Evolutionary conservation across 768 basidiomycete genomes (phyloP), one percentile per base, ranked within the genome.

Genomic region (Rhodotorula toruloides): DNA sequence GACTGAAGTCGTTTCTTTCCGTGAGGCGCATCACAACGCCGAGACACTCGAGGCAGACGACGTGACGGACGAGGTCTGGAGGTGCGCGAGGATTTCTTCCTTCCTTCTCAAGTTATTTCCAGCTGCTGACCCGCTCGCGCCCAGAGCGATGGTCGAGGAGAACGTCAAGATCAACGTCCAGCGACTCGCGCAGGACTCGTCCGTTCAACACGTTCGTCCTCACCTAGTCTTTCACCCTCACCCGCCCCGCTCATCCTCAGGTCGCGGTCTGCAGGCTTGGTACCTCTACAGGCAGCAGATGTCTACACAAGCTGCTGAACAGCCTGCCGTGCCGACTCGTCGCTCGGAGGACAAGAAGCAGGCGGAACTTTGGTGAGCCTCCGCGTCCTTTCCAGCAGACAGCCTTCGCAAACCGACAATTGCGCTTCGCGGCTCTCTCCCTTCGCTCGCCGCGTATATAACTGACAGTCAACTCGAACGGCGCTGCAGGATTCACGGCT

Each of bases 401-500:
- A n/a, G n/a, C n/a, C n/a, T n/a, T n/a, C n/a, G n/a, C n/a, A n/a
- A n/a, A n/a, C n/a, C n/a, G n/a, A n/a, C n/a, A n/a, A n/a, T n/a
- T n/a, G n/a, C n/a, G n/a, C n/a, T n/a, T n/a, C n/a, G n/a, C n/a
- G n/a, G n/a, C n/a, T n/a, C n/a, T n/a, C n/a, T n/a, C n/a, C n/a
- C n/a, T n/a, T n/a, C n/a, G n/a, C n/a, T n/a, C n/a, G n/a, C n/a
- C n/a, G n/a, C n/a, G n/a, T n/a, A n/a, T n/a, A n/a, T n/a, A n/a
- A n/a, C n/a, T n/a, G n/a, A n/a, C n/a, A n/a, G n/a, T n/a, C n/a
- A n/a, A n/a, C n/a, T n/a, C n/a, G n/a, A n/a, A n/a, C n/a, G n/a
- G n/a, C n/a, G n/a, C n/a, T n/a, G n/a, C 63, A 65, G 64, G 64
- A 42, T 65, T 4, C 64, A 65, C 54, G 64, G 58, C 19, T 60